These are phyloP conservation scores for Furcasterigmium sp. DNA, from an alignment of 2,329 filamentous ascomycete species.

Conservation along the genomic window DNA sequence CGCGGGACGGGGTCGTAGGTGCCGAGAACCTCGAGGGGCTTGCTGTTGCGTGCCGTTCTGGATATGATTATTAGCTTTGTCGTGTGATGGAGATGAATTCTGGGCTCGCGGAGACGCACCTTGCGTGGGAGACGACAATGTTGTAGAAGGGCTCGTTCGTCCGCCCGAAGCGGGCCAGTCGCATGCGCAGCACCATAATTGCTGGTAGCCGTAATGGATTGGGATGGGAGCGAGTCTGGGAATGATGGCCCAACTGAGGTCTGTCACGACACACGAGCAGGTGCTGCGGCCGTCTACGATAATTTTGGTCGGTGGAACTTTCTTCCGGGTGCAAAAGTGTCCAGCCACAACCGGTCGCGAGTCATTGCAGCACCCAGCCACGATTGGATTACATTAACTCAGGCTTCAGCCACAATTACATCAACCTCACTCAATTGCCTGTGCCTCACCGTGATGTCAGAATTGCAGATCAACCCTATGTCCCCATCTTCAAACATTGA, in stretches of 20 bases:
- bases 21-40: conserved; percentile 88
- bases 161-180: conserved; percentile 88
- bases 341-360: too few relatives aligned
- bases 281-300: too few relatives aligned
- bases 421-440: too few relatives aligned
- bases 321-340: conserved; percentile 1
- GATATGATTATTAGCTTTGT: neutral
- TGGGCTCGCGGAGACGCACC: conserved; percentile 48
- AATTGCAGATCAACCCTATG: too few relatives aligned
- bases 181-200: conserved; percentile 85
- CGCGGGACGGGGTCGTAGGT: conserved; percentile 68
- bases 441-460: too few relatives aligned
- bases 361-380: too few relatives aligned
- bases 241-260: too few relatives aligned
- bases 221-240: neutral
- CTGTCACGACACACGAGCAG: too few relatives aligned
- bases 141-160: conserved; percentile 92
- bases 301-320: neutral
- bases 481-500: too few relatives aligned
- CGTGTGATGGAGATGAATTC: neutral
- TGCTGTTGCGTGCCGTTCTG: conserved; percentile 80
- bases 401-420: too few relatives aligned
- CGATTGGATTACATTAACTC: too few relatives aligned
- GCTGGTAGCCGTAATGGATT: neutral
- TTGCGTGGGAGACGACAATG: conserved; percentile 89